These are phyloP conservation scores for Kluyveromyces sp. DNA, from an alignment of 1,139 yeast genomes.

Conservation along the genomic window DNA sequence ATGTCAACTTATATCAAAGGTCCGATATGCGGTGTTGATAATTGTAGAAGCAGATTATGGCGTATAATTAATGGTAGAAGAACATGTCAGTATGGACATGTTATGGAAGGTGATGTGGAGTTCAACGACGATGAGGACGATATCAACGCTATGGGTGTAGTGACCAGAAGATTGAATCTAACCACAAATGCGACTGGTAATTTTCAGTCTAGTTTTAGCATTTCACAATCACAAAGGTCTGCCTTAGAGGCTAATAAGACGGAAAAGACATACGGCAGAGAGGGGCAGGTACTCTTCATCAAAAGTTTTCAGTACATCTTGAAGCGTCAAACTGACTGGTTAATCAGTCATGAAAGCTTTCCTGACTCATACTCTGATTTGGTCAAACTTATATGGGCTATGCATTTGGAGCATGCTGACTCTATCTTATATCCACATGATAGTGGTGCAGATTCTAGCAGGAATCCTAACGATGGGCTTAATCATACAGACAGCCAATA, in stretches of 20 bases:
- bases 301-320: slow-evolving; percentile 51
- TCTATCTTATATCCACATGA: slow-evolving; percentile 7
- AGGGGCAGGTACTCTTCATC: slow-evolving; percentile 41
- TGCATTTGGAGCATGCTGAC: slow-evolving; percentile 28
- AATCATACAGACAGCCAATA: slow-evolving; percentile 18
- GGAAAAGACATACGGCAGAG: slow-evolving; percentile 42
- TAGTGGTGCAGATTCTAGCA: slow-evolving; percentile 28
- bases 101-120: slow-evolving; percentile 72
- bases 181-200: slow-evolving; percentile 31
- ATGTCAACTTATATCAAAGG: slow-evolving; percentile 45
- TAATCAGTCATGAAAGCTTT: slow-evolving; percentile 30
- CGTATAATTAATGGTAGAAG: slow-evolving; percentile 64
- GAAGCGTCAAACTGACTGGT: slow-evolving; percentile 39
- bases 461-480: slow-evolving; percentile 26
- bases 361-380: slow-evolving; percentile 34
- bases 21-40: slow-evolving; percentile 79
- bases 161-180: slow-evolving; percentile 50
- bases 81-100: slow-evolving; percentile 87
- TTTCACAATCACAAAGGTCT: slow-evolving; percentile 17
- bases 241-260: slow-evolving; percentile 11
- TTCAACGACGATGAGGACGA: slow-evolving; percentile 69
- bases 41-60: slow-evolving; percentile 77
- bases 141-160: slow-evolving; percentile 34
- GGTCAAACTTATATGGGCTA: slow-evolving; percentile 48
- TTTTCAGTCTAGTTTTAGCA: slow-evolving; percentile 24